Base-by-base conservation (phyloP, 768 basidiomycete genomes). In the Amanita muscaria region DNA sequence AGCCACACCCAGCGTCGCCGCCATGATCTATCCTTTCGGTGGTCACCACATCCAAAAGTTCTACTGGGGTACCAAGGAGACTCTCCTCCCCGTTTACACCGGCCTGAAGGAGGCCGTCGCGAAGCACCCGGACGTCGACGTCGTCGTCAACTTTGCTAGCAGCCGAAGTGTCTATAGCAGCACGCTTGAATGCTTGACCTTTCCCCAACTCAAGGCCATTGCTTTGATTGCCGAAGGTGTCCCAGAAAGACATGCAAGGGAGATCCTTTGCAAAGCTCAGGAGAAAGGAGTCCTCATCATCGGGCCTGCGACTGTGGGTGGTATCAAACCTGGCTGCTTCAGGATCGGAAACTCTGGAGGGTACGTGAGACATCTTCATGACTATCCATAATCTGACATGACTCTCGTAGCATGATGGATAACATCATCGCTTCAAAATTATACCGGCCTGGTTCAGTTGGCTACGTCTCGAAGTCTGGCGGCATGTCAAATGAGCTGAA, bases 401-500 rank as follows among this genome's bases (percentile, higher is more conserved):
- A 46, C 40, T 11, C 21, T 42, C 44, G 16, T 49, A 84, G 89
- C 59, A 98, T 98, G 94, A 96, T 97, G 93, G 94, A 99, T 74
- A 99, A 98, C 75, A 93, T 98, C 70, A 96, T 97, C 60, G 72
- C 93, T 5, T 94, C 91, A 51, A 99, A 97, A 74, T 85, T 99
- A 51, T 99, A 97, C 79, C 91, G 93, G 58, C 72, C 92, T 21
- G 94, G 94, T 46, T 91, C 92, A 10, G 88, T 99, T 56, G 94
- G 93, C 59, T 99, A 98, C 66, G 94, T 99, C 61, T 96, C 91
- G 65, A 99, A 99, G 72, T 97, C 93, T 6, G 94, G 94, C 55
- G 94, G 94, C 65, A 99, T 99, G 94, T 98, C 94, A 58, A 98
- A 98, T 73, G 94, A 99, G 68, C 73, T 99, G 58, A 98, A 99